Conservation (phyloP, 495 filamentous ascomycete species). For the Tuber melanosporum region DNA sequence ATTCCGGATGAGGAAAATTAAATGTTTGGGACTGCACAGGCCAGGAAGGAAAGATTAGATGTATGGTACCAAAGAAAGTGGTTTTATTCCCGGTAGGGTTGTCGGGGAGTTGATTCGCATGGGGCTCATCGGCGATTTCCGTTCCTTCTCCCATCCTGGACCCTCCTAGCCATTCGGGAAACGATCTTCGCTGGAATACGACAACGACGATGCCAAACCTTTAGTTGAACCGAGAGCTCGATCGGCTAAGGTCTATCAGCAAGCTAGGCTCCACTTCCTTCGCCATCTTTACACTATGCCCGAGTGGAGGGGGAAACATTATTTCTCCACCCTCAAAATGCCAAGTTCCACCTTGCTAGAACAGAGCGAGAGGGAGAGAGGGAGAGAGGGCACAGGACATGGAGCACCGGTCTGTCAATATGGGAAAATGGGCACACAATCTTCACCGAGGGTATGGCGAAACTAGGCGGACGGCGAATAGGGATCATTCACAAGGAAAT, state of each 20-base stretch:
- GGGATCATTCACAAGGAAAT: too few species aligned
- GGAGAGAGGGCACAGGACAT: neutral
- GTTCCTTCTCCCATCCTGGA: neutral
- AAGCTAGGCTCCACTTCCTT: neutral
- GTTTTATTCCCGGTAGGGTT: neutral
- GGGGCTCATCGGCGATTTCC: constrained; percentile 1
- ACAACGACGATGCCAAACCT: neutral
- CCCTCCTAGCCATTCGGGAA: neutral
- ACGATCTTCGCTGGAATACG: neutral
- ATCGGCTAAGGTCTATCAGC: constrained; percentile 2
- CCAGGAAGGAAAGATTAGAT: neutral
- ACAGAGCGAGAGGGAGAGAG: neutral
- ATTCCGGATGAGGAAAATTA: constrained; percentile 4
- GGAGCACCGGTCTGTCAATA: neutral
- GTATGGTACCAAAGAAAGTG: neutral
- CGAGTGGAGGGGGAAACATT: neutral
- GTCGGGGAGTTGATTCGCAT: neutral
- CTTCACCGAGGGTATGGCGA: too few species aligned
- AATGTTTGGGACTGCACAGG: neutral
- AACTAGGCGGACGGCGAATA: too few species aligned
- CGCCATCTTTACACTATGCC: neutral
- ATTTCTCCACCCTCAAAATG: neutral
- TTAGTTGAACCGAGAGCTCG: neutral
- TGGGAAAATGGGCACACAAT: neutral
- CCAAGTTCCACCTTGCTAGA: neutral